phyloP scores from a whole-genome alignment of 2,329 filamentous ascomycete species.

The Monosporascus sp. region DNA sequence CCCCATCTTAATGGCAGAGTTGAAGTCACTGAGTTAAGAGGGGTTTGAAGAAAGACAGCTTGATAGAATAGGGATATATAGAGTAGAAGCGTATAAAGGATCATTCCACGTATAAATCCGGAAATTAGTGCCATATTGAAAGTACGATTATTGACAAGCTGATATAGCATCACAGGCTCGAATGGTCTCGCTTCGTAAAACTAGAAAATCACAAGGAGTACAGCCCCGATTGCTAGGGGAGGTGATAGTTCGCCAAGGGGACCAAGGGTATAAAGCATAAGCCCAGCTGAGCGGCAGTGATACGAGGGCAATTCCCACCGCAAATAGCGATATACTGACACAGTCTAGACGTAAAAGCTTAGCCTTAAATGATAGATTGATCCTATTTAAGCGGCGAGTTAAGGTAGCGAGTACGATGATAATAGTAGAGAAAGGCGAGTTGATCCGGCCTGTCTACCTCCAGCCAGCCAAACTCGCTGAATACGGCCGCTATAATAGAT shows the following conservation, averaged over 20 bases:
- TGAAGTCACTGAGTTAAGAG: background rate
- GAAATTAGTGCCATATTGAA: constrained; percentile 18
- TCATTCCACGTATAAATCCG: constrained; percentile 6
- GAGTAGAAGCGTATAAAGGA: constrained; percentile 7
- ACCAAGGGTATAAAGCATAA: constrained; percentile 62
- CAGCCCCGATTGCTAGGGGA: constrained; percentile 53
- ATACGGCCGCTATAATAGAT: constrained; percentile 46
- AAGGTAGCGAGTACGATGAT: constrained; percentile 40
- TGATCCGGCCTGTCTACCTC: constrained; percentile 64
- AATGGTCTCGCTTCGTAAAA: constrained; percentile 49
- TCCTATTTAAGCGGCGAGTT: constrained; percentile 47
- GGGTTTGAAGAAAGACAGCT: constrained; percentile 28
- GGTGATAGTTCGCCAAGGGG: constrained; percentile 58
- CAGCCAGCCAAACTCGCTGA: constrained; percentile 46
- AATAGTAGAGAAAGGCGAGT: constrained; percentile 52
- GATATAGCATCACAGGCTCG: constrained; percentile 33
- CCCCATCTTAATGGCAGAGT: background rate
- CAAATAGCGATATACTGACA: constrained; percentile 56
- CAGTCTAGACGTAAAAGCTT: constrained; percentile 58
- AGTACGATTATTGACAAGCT: background rate
- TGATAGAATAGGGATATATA: constrained; percentile 38
- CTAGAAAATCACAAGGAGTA: constrained; percentile 46
- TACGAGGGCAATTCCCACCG: constrained; percentile 49
- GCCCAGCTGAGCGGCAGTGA: constrained; percentile 31
- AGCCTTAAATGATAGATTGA: constrained; percentile 35